Evolutionary conservation across 2,329 filamentous ascomycete genomes (phyloP).

Genomic region (Ascocoryne sarcoides): DNA sequence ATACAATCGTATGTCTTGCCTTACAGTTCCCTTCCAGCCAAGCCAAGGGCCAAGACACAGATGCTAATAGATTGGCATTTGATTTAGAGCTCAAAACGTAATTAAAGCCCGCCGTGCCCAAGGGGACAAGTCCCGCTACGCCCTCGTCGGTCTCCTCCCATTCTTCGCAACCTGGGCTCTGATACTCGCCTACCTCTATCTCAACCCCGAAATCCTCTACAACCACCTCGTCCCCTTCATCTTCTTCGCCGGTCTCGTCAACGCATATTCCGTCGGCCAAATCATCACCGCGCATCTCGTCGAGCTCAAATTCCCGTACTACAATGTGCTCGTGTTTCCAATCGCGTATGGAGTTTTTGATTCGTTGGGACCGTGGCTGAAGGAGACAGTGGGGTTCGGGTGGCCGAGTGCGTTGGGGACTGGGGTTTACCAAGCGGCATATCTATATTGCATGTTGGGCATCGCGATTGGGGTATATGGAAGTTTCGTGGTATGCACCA

Average conservation of each 20-base stretch:
- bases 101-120: constrained; percentile 69
- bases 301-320: constrained; percentile 79
- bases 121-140: constrained; percentile 61
- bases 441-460: constrained; percentile 82
- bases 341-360: constrained; percentile 73
- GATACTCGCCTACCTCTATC: constrained; percentile 68
- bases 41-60: neutral
- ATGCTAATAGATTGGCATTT: no score
- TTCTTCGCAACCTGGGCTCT: constrained; percentile 72
- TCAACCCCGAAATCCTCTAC: constrained; percentile 77
- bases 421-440: constrained; percentile 81
- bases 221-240: constrained; percentile 82
- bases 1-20: constrained; percentile 44
- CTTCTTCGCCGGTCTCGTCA: constrained; percentile 80
- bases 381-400: constrained; percentile 46
- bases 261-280: constrained; percentile 89
- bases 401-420: constrained; percentile 71
- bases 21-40: neutral
- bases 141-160: constrained; percentile 75
- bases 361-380: constrained; percentile 62
- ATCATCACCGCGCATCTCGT: constrained; percentile 95
- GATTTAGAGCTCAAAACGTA: constrained; percentile 69
- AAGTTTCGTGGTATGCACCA: constrained; percentile 73
- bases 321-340: constrained; percentile 75
- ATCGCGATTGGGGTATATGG: constrained; percentile 85